Conservation (phyloP, 441 rosid species). For the Breynia disticha region DNA sequence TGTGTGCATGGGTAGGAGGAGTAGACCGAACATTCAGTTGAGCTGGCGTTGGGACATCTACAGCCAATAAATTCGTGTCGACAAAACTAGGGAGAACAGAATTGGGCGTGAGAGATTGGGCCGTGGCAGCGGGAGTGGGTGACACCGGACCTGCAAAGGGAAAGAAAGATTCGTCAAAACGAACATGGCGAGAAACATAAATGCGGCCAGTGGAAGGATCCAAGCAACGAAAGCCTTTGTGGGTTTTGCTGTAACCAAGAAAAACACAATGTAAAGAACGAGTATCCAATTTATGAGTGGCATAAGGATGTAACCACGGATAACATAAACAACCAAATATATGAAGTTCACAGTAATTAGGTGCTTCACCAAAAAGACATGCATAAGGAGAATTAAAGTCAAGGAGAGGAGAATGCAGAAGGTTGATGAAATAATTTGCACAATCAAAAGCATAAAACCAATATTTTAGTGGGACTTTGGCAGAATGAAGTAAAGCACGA, state of each 20-base stretch:
- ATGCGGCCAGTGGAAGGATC: background rate
- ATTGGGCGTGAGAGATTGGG: background rate
- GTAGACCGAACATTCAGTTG: too few species aligned
- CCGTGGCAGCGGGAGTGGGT: background rate
- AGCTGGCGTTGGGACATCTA: background rate
- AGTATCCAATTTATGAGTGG: background rate
- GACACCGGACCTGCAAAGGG: background rate
- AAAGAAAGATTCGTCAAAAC: background rate
- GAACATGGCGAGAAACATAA: background rate
- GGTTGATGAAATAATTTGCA: background rate
- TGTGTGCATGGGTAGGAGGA: too few species aligned
- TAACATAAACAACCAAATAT: background rate
- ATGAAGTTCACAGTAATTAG: background rate
- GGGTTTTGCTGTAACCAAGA: too few species aligned
- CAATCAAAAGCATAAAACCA: background rate
- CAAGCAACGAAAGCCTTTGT: too few species aligned
- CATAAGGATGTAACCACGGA: background rate
- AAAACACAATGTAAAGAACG: conserved; percentile 2
- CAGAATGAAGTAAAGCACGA: background rate
- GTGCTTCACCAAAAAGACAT: background rate
- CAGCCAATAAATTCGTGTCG: background rate
- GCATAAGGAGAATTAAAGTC: background rate
- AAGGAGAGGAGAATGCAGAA: background rate
- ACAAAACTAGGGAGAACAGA: background rate
- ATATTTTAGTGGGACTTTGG: background rate